Conservation (phyloP, 2,329 filamentous ascomycete species). For the Penicillium crustosum region DNA sequence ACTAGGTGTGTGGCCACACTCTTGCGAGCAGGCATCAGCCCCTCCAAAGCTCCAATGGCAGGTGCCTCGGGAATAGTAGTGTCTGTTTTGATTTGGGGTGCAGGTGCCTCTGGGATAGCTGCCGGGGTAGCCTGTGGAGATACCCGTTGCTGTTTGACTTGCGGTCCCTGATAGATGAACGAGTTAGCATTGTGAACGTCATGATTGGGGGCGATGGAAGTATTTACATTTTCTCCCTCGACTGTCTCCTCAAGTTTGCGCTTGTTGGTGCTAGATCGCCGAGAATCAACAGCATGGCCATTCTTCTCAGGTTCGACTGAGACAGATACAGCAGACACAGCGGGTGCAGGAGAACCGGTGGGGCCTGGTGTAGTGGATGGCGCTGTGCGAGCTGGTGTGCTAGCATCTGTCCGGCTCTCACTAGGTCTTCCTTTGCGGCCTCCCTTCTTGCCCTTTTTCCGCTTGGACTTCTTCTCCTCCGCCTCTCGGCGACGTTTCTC, state of each 20-base stretch:
- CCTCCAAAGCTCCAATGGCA: constrained; percentile 41
- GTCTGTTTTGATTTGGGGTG: constrained; percentile 36
- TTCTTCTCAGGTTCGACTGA: constrained; percentile 31
- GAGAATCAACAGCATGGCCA: constrained; percentile 24
- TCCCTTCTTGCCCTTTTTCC: constrained; percentile 55
- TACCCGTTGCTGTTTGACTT: constrained; percentile 43
- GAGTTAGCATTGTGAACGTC: constrained; percentile 25
- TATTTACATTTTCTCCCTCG: constrained; percentile 37
- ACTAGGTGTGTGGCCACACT: constrained; percentile 68
- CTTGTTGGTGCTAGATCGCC: constrained; percentile 40
- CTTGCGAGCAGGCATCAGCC: constrained; percentile 62
- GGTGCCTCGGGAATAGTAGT: constrained; percentile 34
- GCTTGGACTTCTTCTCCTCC: constrained; percentile 57
- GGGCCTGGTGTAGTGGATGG: constrained; percentile 31
- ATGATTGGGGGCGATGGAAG: background rate
- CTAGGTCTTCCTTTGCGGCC: constrained; percentile 65
- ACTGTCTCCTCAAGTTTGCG: constrained; percentile 46
- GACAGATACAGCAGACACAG: constrained; percentile 26
- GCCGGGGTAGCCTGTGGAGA: constrained; percentile 30
- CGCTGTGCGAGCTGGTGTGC: constrained; percentile 38
- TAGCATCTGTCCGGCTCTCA: constrained; percentile 55
- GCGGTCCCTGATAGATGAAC: constrained; percentile 36
- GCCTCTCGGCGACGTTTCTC: constrained; percentile 63
- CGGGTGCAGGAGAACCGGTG: constrained; percentile 24
- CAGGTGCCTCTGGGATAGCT: constrained; percentile 25